Evolutionary conservation across 495 filamentous ascomycete genomes (phyloP).

Genomic region (Usnea hakonensis): DNA sequence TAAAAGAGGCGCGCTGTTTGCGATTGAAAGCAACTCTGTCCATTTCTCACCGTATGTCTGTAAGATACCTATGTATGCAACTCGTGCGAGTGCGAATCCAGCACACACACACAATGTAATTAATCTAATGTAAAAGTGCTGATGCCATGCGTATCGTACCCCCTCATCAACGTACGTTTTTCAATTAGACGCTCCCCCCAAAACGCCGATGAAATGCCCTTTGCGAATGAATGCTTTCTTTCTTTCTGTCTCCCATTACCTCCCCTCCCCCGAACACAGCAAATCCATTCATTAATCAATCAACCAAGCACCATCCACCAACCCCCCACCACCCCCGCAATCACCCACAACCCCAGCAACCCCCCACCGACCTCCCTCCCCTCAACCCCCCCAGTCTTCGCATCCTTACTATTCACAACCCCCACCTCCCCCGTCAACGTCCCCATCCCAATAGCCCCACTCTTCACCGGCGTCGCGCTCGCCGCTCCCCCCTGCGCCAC

Average conservation of each 20-base stretch:
- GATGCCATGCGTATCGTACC: too few relatives aligned
- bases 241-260: background rate
- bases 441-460: slow-evolving; percentile 23
- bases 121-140: too few relatives aligned
- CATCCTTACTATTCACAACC: slow-evolving; percentile 21
- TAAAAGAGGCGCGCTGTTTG: too few relatives aligned
- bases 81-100: too few relatives aligned
- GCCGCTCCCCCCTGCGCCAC: slow-evolving; percentile 9
- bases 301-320: background rate
- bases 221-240: too few relatives aligned
- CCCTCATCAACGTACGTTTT: too few relatives aligned
- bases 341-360: background rate
- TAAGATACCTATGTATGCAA: too few relatives aligned
- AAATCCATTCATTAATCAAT: background rate
- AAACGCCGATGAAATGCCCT: too few relatives aligned
- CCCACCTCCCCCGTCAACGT: slow-evolving; percentile 24
- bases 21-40: too few relatives aligned
- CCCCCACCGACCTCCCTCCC: background rate
- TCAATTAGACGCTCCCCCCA: too few relatives aligned
- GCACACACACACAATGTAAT: too few relatives aligned
- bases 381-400: slow-evolving; percentile 11
- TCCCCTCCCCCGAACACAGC: background rate
- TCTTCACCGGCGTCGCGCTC: slow-evolving; percentile 15
- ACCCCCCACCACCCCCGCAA: background rate
- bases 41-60: too few relatives aligned